Base-by-base conservation (phyloP, 2,329 filamentous ascomycete species). In the Cladophialophora yegresii region DNA sequence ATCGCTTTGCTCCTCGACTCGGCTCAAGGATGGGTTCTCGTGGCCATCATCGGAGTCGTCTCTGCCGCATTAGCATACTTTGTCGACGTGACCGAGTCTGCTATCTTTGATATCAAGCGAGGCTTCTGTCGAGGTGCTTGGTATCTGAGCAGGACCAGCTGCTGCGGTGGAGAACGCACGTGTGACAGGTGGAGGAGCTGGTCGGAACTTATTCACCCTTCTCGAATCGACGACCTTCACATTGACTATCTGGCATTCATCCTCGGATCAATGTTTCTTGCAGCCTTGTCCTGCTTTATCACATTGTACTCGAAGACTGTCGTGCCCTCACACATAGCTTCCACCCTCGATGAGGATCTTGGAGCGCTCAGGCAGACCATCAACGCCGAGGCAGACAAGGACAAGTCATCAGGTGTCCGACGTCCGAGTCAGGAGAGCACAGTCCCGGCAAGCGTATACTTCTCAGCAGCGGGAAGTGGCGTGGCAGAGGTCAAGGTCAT, bases 401-500 rank as follows among this genome's bases (percentile, higher is more conserved):
- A 81, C n/a, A 78, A 74, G 51, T 22, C 54, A 23, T 64, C 56
- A 16, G 77, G 74, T 63, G 78, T 76, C 73, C 66, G 80, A 75
- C 22, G 80, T 77, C 68, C 67, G 77, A 59, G 67, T 75, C 61
- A 66, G 72, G 54, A 40, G 65, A 72, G 55, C 70, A 53, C 65
- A 79, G 73, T 71, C 73, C 72, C 67, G 75, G 62, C 75, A 76
- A 32, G 73, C 76, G 85, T 93, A 4, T 99, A 96, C 77, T 99
- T 97, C 76, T 93, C 95, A 7, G 95, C 93, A 64, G 93, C 93
- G 49, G 95, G 95, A 55, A 96, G 92, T 77, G 95, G 95, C 71
- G 95, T 99, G 12, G 95, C 95, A 6, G 95, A 99, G 79, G 93
- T 98, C 62, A 93, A 95, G 69, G 95, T 98, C 65, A 98, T 98